phyloP scores from a whole-genome alignment of 2,329 filamentous ascomycete genomes.

The Fusarium setosum region DNA sequence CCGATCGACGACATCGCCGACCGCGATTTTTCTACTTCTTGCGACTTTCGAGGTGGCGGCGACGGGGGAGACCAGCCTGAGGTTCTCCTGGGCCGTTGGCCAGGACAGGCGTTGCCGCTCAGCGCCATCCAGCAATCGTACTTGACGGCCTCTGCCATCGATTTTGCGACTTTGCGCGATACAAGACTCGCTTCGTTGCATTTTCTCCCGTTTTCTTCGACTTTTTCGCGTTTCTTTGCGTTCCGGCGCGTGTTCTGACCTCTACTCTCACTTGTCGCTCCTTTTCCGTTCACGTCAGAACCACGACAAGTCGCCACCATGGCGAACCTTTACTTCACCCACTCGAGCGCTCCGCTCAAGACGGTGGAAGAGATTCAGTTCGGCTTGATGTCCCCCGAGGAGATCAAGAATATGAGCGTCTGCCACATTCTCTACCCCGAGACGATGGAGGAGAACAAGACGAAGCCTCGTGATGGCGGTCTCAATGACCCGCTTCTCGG shows the following conservation, averaged over 20 bases:
- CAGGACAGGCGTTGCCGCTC: slow-evolving; percentile 56
- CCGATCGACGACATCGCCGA: slow-evolving; percentile 48
- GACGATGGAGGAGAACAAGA: slow-evolving; percentile 97
- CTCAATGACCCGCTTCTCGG: slow-evolving; percentile 96
- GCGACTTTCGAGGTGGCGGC: slow-evolving; percentile 56
- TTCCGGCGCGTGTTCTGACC: slow-evolving; percentile 39
- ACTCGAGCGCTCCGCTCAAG: slow-evolving; percentile 95
- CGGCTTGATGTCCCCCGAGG: slow-evolving; percentile 95
- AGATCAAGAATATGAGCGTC: slow-evolving; percentile 99
- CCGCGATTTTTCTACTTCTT: slow-evolving; percentile 51
- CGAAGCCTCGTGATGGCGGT: slow-evolving; percentile 89
- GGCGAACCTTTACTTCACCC: slow-evolving; percentile 91
- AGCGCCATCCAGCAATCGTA: slow-evolving; percentile 54
- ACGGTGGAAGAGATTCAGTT: slow-evolving; percentile 99
- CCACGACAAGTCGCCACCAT: slow-evolving; percentile 68
- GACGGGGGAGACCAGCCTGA: slow-evolving; percentile 58
- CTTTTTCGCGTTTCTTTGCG: slow-evolving; percentile 40
- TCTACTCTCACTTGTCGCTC: slow-evolving; percentile 39
- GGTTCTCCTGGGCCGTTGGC: slow-evolving; percentile 60
- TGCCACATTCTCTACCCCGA: slow-evolving; percentile 97
- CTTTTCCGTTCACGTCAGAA: slow-evolving; percentile 41
- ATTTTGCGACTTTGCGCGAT: slow-evolving; percentile 41
- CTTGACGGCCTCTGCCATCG: slow-evolving; percentile 49
- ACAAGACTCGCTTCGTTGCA: slow-evolving; percentile 33
- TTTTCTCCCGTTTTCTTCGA: slow-evolving; percentile 39